Conservation (phyloP, 2,329 filamentous ascomycete genomes). For the Fusarium chaquense region DNA sequence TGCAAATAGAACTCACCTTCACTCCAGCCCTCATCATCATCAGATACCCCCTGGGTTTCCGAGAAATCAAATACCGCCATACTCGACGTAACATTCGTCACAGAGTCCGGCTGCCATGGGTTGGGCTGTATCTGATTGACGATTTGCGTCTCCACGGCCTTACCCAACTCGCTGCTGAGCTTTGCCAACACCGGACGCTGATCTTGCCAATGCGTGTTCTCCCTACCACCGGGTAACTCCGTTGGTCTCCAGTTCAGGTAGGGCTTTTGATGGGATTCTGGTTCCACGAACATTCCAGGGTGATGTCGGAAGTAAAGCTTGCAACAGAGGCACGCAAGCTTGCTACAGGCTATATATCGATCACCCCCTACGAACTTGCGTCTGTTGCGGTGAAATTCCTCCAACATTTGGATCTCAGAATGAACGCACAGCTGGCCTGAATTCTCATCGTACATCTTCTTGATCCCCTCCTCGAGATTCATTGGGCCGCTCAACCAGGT, state of each 20-base stretch:
- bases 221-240: constrained; percentile 8
- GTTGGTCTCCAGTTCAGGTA: constrained; percentile 57
- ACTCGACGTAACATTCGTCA: constrained; percentile 30
- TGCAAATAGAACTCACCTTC: background rate
- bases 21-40: background rate
- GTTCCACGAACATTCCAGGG: constrained; percentile 49
- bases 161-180: constrained; percentile 25
- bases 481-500: constrained; percentile 6
- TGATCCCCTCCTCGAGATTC: constrained; percentile 13
- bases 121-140: background rate
- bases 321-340: constrained; percentile 64
- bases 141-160: constrained; percentile 17
- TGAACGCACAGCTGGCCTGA: constrained; percentile 45
- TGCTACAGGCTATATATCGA: constrained; percentile 63
- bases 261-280: constrained; percentile 55
- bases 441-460: constrained; percentile 16
- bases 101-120: constrained; percentile 29
- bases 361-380: constrained; percentile 56
- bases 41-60: constrained; percentile 8
- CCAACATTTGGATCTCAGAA: constrained; percentile 52
- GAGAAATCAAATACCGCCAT: background rate
- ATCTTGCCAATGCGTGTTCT: constrained; percentile 20
- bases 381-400: constrained; percentile 56
- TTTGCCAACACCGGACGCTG: constrained; percentile 22
- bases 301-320: constrained; percentile 59